Conservation (phyloP, 148 eudicot genomes). For the Polygonum aviculare region DNA sequence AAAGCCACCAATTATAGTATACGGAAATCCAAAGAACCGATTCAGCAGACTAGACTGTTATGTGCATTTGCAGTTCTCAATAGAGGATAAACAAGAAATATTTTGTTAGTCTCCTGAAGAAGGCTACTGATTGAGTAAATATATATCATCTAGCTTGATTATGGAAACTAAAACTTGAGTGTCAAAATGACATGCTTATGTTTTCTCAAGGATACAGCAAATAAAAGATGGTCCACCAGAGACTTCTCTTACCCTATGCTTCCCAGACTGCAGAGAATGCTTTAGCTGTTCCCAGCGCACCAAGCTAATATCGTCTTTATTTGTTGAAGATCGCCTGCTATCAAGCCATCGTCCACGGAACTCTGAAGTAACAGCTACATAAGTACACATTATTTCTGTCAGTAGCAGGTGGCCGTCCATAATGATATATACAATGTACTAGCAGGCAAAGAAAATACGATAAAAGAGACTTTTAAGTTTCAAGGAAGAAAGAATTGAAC, state of each 20-base stretch:
- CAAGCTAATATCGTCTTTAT: conserved; percentile 44
- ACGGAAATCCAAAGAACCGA: neutral
- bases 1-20: neutral
- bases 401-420: neutral
- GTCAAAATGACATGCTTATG: conserved; percentile 1
- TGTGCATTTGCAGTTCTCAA: neutral
- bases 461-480: neutral
- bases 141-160: neutral
- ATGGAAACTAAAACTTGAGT: neutral
- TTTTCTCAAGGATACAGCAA: neutral
- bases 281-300: conserved; percentile 74
- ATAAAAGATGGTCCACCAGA: neutral
- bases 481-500: neutral
- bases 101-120: neutral
- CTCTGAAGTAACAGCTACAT: conserved; percentile 67
- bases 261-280: conserved; percentile 51
- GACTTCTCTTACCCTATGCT: conserved; percentile 46
- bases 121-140: neutral
- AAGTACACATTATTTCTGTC: neutral
- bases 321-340: conserved; percentile 45
- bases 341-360: conserved; percentile 80
- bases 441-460: neutral
- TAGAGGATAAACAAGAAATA: neutral
- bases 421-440: neutral
- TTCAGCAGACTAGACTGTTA: neutral